Conservation (phyloP, 805 yeast species). For the Komagataella populi region DNA sequence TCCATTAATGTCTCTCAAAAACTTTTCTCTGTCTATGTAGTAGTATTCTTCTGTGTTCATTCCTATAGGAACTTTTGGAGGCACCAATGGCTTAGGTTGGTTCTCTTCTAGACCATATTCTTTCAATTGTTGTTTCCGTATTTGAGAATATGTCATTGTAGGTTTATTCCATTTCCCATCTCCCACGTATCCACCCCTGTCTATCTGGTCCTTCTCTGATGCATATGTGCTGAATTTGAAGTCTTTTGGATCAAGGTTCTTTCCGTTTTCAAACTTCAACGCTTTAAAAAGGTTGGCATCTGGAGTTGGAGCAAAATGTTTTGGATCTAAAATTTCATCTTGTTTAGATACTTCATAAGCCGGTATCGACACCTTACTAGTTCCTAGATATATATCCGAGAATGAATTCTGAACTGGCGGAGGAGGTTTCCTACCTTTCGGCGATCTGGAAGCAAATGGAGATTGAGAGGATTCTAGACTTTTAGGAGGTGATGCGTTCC, state of each 20-base stretch:
- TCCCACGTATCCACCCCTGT: conserved; percentile 4
- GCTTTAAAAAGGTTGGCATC: conserved; percentile 13
- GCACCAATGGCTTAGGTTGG: conserved; percentile 4
- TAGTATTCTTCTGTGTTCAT: conserved; percentile 6
- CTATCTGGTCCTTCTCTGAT: background rate
- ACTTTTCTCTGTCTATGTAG: conserved; percentile 2
- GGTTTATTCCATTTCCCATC: conserved; percentile 4
- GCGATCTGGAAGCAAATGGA: background rate
- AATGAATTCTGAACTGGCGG: background rate
- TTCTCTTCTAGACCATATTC: conserved; percentile 1
- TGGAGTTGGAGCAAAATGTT: conserved; percentile 33
- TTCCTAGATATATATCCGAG: background rate
- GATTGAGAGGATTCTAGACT: background rate
- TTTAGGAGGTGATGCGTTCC: background rate
- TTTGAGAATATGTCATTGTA: conserved; percentile 1
- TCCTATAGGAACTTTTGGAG: conserved; percentile 7
- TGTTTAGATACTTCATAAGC: conserved; percentile 4
- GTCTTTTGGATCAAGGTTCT: conserved; percentile 2
- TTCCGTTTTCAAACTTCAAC: conserved; percentile 3
- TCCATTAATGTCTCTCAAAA: conserved; percentile 4
- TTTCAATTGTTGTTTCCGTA: background rate
- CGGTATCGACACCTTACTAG: background rate
- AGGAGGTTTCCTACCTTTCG: background rate
- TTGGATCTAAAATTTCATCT: conserved; percentile 20
- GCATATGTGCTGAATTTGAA: conserved; percentile 4